Base-by-base conservation (phyloP, 805 yeast species). In the Komagataella pseudopastoris region DNA sequence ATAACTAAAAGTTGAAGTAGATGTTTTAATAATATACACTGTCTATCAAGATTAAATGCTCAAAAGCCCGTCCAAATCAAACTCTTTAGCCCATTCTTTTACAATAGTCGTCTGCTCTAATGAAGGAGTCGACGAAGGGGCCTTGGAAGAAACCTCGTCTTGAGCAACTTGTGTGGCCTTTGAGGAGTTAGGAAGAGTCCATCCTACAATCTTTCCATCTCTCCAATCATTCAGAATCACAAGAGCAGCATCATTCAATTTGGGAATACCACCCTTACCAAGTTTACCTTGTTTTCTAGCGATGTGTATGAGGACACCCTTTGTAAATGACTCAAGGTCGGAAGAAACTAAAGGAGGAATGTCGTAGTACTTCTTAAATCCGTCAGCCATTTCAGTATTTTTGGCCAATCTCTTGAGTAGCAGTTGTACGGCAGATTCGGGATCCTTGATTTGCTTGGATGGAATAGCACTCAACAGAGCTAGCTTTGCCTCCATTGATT, bases 211-310 rank as follows among this genome's bases (percentile, higher is more conserved):
- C 64, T 93, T 80, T 53, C 99, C 99, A 66, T 90, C 97, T 69
- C 96, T 81, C 98, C 98, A 93, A 69, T 93, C 99, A 60, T 79
- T 88, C 62, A 93, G 73, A 10, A 93, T 84, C 44, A 85, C 74
- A 60, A 78, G 65, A 44, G 95, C 96, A 6, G 98, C 96, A 56
- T 90, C 76, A 53, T 80, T 84, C 56, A 93, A 66, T 65, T 93
- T 89, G 52, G 98, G 96, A 53, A 93, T 69, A 63, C 99, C 99
- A 46, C 96, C 96, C 62, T 79, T 85, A 49, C 96, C 88, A 56
- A 93, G 73, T 67, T 97, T 79, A 53, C 99, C 99, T 66, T 88
- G 82, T 59, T 81, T 79, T 66, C 99, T 83, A 23, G 98, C 96
- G 54, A 93, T 83, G 60, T 89, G 96, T 57, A 93, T 90, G 62